Evolutionary conservation across 2,329 filamentous ascomycete species (phyloP), one percentile per base, ranked within the genome.

Genomic region (Aspergillus pseudonomiae): DNA sequence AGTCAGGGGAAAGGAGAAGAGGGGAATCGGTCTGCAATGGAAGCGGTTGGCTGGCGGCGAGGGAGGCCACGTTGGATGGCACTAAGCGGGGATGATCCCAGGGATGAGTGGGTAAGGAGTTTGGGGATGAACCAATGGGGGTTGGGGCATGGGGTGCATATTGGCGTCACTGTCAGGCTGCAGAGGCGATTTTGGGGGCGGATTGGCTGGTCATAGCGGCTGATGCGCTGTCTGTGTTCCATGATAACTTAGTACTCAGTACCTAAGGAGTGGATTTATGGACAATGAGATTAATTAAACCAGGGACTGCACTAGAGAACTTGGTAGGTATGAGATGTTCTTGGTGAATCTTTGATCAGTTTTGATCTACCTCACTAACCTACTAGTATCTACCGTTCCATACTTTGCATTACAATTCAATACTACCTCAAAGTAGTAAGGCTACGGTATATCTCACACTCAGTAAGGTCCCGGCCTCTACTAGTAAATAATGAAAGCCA

Each of bases 61-160:
- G 32, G 34, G 56, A 65, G 64, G 68, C 69, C 69, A 71, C 68
- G 69, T 71, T 69, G 69, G 61, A 59, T 55, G 61, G 50, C 66
- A 64, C 69, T 69, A 68, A 52, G 59, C 66, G 55, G 57, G 63
- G 57, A 58, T 63, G 58, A 61, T 54, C 21, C 39, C 39, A 45
- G 36, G 48, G 53, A 30, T 52, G 30, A 48, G 58, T 54, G 58
- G 19, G 52, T 54, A 14, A 54, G 32, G 30, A 26, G 14, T 12
- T 19, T 6, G 21, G 6, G 21, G 26, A 30, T 53, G 45, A 50
- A 28, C 63, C 63, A 67, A 67, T 67, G 30, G 52, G 54, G 54
- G 32, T 19, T 43, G 30, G 10, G 16, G 45, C 43, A 24, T 28
- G 36, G 50, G 34, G 34, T 32, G 3, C 43, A 56, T 39, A 41